A percentile compares a stretch with the other conserved stretches of the same genome.
Evolutionary conservation across 768 basidiomycete genomes (phyloP).

Genomic region (Tricholoma terreum): DNA sequence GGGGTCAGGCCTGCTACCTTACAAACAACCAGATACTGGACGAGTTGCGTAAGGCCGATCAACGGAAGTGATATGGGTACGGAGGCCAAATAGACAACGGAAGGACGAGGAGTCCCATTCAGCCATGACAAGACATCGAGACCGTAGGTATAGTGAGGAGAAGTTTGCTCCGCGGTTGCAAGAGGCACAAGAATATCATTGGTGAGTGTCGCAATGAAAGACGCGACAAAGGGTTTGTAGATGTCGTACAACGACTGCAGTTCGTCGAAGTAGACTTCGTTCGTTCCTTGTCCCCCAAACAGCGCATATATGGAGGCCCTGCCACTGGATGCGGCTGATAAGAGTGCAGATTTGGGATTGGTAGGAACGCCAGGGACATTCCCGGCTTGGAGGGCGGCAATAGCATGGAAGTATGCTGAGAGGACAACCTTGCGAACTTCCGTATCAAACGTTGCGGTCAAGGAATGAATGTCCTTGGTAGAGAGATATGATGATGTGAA

Average conservation of each 20-base stretch:
- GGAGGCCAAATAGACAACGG: conserved; percentile 84
- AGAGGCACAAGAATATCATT: conserved; percentile 69
- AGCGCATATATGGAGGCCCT: conserved; percentile 83
- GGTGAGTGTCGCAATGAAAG: conserved; percentile 66
- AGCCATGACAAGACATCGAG: conserved; percentile 87
- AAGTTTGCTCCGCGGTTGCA: conserved; percentile 53
- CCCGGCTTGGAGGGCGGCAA: conserved; percentile 62
- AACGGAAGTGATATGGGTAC: conserved; percentile 93
- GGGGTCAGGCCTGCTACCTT: conserved; percentile 74
- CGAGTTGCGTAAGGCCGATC: conserved; percentile 94
- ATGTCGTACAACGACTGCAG: conserved; percentile 87
- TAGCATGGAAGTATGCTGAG: conserved; percentile 73
- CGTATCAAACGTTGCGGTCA: conserved; percentile 70
- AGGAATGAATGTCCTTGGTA: conserved; percentile 74
- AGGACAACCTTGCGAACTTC: conserved; percentile 78
- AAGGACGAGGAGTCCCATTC: conserved; percentile 67
- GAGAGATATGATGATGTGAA: conserved; percentile 77
- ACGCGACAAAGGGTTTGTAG: conserved; percentile 81
- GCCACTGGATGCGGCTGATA: conserved; percentile 57
- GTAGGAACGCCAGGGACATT: conserved; percentile 54
- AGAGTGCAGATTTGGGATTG: conserved; percentile 63
- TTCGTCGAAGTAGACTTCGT: conserved; percentile 98
- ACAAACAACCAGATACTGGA: conserved; percentile 84
- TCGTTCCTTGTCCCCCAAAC: conserved; percentile 97
- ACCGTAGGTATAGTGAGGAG: conserved; percentile 73